These are phyloP conservation scores for Chlorella variabilis DNA, from an alignment of 163 green algal genomes.

Conservation along the genomic window DNA sequence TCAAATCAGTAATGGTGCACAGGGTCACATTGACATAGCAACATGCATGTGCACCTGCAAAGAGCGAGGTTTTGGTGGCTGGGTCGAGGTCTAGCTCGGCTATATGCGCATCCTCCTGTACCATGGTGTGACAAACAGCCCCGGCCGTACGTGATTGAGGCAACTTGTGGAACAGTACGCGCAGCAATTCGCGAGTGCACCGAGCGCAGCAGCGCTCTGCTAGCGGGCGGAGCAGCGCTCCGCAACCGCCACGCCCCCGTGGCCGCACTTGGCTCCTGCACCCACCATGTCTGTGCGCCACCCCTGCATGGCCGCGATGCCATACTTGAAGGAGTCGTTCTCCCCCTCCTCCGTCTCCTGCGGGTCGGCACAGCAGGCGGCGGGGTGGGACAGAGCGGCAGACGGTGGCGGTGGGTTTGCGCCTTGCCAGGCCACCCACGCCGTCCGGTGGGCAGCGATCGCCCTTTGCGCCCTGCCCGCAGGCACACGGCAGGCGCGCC, in stretches of 20 bases:
- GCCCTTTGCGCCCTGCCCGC: no score
- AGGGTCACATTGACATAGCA: conserved; percentile 46
- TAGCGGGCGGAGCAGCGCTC: no score
- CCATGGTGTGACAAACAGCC: no score
- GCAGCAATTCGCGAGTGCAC: neutral
- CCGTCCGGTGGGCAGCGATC: no score
- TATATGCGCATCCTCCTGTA: conserved; percentile 83
- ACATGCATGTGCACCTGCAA: conserved; percentile 64
- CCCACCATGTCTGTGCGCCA: conserved; percentile 76
- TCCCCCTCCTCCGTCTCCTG: conserved; percentile 65
- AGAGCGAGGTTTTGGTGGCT: neutral
- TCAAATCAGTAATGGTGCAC: conserved; percentile 49
- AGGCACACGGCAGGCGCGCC: no score
- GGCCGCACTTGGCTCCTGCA: neutral
- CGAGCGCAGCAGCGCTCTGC: neutral
- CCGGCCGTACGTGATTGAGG: no score
- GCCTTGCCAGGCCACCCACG: no score
- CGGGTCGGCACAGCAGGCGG: neutral
- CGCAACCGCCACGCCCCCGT: neutral
- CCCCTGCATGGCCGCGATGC: conserved; percentile 74
- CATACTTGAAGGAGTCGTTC: conserved; percentile 65
- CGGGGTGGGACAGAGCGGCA: neutral
- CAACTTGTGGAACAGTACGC: no score
- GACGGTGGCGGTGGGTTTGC: neutral
- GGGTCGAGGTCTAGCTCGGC: conserved; percentile 59